These are phyloP conservation scores for Drechslerella coelobrocha DNA, from an alignment of 2,329 filamentous ascomycete genomes.

Conservation along the genomic window DNA sequence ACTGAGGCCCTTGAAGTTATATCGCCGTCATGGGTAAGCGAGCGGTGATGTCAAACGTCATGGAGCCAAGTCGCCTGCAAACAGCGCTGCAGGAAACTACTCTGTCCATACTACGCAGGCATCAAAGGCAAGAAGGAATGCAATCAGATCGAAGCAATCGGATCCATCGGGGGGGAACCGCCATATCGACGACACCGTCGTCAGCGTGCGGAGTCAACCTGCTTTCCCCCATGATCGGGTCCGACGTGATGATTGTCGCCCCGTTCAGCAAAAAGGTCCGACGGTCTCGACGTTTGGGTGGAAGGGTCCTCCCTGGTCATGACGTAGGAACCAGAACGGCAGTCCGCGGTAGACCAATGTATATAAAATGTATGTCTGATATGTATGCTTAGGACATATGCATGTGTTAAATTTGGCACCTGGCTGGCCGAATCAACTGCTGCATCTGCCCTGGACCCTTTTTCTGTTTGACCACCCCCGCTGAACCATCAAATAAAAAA, in stretches of 20 bases:
- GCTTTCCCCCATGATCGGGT: too few species aligned
- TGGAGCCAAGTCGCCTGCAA: slow-evolving; percentile 43
- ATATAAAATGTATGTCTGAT: not conserved
- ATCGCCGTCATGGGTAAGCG: slow-evolving; percentile 36
- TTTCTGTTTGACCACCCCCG: not conserved
- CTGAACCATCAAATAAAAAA: slow-evolving; percentile 9
- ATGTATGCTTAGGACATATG: too few species aligned
- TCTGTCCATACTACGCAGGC: not conserved
- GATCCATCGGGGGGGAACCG: too few species aligned
- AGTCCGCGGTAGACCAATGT: not conserved
- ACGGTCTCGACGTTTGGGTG: not conserved
- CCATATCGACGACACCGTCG: too few species aligned
- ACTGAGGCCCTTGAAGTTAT: slow-evolving; percentile 29
- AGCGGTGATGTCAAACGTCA: slow-evolving; percentile 48
- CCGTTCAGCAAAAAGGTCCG: not conserved
- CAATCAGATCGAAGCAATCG: too few species aligned
- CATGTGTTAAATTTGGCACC: slow-evolving; percentile 37
- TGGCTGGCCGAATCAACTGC: too few species aligned
- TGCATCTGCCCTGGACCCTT: too few species aligned
- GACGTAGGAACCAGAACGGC: slow-evolving; percentile 2
- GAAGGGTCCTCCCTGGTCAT: slow-evolving; percentile 6
- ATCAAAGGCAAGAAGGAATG: not conserved
- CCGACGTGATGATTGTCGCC: too few species aligned
- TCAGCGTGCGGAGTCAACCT: too few species aligned
- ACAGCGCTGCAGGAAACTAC: slow-evolving; percentile 35